Conservation (phyloP, 768 basidiomycete genomes). For the Collybia mongolica region DNA sequence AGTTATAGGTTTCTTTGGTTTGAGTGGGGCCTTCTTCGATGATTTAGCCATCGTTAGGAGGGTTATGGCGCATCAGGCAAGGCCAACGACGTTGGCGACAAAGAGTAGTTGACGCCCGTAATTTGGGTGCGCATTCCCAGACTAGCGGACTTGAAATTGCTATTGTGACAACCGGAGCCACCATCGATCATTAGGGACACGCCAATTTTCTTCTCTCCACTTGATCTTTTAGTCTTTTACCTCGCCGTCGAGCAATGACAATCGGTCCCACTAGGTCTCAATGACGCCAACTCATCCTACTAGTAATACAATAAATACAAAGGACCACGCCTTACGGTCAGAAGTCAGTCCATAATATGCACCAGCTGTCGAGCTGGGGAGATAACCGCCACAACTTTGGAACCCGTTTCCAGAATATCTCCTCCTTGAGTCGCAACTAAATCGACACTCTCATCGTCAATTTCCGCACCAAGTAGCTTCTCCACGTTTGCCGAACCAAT, state of each 20-base stretch:
- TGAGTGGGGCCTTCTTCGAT: conserved; percentile 22
- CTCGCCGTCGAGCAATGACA: not conserved
- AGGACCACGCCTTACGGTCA: not conserved
- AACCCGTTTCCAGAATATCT: conserved; percentile 44
- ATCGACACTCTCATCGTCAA: conserved; percentile 39
- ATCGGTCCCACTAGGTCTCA: not conserved
- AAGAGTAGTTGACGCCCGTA: not conserved
- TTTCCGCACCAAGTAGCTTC: conserved; percentile 34
- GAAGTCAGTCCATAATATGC: conserved; percentile 6
- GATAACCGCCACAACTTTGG: conserved; percentile 53
- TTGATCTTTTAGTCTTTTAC: not conserved
- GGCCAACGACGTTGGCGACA: not conserved
- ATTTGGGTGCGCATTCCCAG: not conserved
- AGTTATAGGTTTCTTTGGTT: conserved; percentile 34
- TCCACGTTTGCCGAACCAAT: conserved; percentile 47
- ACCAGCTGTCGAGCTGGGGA: conserved; percentile 34
- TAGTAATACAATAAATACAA: too few relatives aligned
- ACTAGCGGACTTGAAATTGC: conserved; percentile 9
- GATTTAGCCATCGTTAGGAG: conserved; percentile 27
- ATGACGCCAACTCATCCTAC: too few relatives aligned
- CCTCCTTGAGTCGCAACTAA: conserved; percentile 57
- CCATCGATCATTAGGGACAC: not conserved
- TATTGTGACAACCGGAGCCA: not conserved
- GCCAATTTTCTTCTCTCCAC: too few relatives aligned
- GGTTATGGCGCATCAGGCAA: conserved; percentile 9